Percentiles rank a stretch among this genome's conserved stretches.
Conservation (phyloP, 2,329 filamentous ascomycete genomes). For the Ceratocystis lukuohia region DNA sequence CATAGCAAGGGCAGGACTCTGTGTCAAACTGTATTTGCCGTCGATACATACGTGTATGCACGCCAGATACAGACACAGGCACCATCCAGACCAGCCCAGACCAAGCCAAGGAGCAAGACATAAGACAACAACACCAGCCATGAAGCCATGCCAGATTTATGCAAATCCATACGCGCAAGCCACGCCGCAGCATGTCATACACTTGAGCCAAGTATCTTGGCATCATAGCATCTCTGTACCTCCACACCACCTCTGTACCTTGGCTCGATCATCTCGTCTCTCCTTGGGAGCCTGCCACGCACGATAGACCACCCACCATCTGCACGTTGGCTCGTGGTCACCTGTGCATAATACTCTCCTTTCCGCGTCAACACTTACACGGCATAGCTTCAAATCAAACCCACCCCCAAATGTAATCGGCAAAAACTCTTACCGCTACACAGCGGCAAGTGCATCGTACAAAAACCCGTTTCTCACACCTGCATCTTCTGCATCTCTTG, state of each 20-base stretch:
- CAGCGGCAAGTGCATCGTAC: too few relatives aligned
- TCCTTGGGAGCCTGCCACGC: too few relatives aligned
- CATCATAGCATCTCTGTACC: neutral
- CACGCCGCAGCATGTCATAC: neutral
- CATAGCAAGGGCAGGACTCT: neutral
- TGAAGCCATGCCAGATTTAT: neutral
- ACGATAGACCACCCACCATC: too few relatives aligned
- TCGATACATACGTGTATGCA: neutral
- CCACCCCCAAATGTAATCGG: too few relatives aligned
- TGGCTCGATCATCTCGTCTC: neutral
- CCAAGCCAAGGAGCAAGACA: too few relatives aligned
- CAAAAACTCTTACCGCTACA: too few relatives aligned
- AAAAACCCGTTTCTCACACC: neutral
- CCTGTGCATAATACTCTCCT: too few relatives aligned
- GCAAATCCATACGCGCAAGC: neutral
- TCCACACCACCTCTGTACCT: neutral
- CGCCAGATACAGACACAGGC: neutral
- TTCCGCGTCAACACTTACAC: too few relatives aligned
- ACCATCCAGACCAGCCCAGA: neutral
- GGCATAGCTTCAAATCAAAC: too few relatives aligned
- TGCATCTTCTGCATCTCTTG: neutral
- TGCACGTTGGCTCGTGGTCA: too few relatives aligned
- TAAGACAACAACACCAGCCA: neutral
- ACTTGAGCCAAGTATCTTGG: neutral
- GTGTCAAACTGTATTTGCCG: too few relatives aligned